These are phyloP conservation scores for Prunus persica DNA, from an alignment of 306 rosid genomes.

Conservation along the genomic window Prunus_persica_NCBIv2 NC_034010.1:13369001-13369500, in stretches of 20 bases:
- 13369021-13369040: constrained; percentile 16
- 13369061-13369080: constrained; percentile 34
- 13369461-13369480: neutral
- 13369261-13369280: neutral
- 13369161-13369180: neutral
- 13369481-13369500: neutral
- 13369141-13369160: neutral
- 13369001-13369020: constrained; percentile 39
- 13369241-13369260: constrained; percentile 6
- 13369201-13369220: neutral
- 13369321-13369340: constrained; percentile 8
- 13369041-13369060: constrained; percentile 30
- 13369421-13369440: neutral
- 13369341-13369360: constrained; percentile 27
- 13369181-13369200: neutral
- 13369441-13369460: neutral
- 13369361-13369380: constrained; percentile 1
- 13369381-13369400: neutral
- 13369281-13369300: neutral
- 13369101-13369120: constrained; percentile 40
- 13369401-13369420: neutral
- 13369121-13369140: constrained; percentile 59
- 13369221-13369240: constrained; percentile 11
- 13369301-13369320: neutral
- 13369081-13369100: constrained; percentile 39